Base-by-base conservation (phyloP, 2,329 filamentous ascomycete species). In the Colletotrichum gigasporum region DNA sequence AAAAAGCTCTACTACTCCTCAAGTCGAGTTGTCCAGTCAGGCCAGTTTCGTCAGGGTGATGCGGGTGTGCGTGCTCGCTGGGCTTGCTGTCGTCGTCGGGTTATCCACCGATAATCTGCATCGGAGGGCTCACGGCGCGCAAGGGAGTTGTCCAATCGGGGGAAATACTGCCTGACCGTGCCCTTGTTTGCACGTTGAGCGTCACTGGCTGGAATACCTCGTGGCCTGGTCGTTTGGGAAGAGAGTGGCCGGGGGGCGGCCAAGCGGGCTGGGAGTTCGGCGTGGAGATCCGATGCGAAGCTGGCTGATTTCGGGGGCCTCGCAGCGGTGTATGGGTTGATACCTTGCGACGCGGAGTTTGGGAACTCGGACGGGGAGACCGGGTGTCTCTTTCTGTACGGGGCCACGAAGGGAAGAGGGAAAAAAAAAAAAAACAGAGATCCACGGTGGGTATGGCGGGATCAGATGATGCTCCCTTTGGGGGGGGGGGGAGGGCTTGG, bases 11-110 rank as follows among this genome's bases (percentile, higher is more conserved):
- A n/a, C n/a, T n/a, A n/a, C n/a, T n/a, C n/a, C n/a, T n/a, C n/a
- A 22, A 60, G 61, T 64, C 61, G 61, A 64, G 35, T 60, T 64
- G 61, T 41, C 61, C 47, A 64, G 47, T 60, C 41, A 59, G 61
- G 55, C 57, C 24, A 53, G 39, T 50, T 48, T 53, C 47, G 55
- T 50, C 52, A 62, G 61, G 61, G 34, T 54, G 55, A 64, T 53
- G 55, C 30, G 47, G 45, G 34, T 63, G 60, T 60, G 60, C 54
- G 60, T 60, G 60, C 60, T 63, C 45, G 35, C 42, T 60, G 47
- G 47, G 28, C 41, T 64, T 53, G 47, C 39, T 47, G 39, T 59
- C 37, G 60, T 64, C 32, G 47, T 60, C 20, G 61, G 61, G 47
- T 32, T 64, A 47, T 60, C 47, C 45, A 60, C 55, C 47, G 55